Conservation (phyloP, 2,329 filamentous ascomycete genomes). For the Cladosporium sp. region DNA sequence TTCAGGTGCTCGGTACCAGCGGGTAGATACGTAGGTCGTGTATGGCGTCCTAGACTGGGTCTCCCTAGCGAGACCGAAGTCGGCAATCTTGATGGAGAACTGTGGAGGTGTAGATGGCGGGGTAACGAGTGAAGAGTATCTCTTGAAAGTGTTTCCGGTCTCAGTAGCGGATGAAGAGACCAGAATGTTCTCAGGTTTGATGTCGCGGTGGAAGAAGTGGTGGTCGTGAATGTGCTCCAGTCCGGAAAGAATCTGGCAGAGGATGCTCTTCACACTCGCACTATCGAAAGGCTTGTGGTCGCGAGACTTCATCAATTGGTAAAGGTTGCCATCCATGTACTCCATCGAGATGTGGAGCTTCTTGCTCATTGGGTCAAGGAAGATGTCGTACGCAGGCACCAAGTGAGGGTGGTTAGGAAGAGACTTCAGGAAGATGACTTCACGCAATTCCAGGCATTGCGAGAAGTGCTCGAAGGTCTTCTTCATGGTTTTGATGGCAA, state of each 20-base stretch:
- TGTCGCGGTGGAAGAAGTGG: constrained; percentile 97
- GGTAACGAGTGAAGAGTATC: constrained; percentile 90
- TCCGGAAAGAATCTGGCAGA: constrained; percentile 94
- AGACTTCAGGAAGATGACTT: constrained; percentile 93
- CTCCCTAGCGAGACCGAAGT: constrained; percentile 95
- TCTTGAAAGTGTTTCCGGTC: constrained; percentile 75
- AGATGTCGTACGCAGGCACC: constrained; percentile 96
- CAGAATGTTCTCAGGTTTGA: constrained; percentile 98
- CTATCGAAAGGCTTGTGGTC: constrained; percentile 93
- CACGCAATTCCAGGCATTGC: constrained; percentile 86
- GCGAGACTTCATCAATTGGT: constrained; percentile 96
- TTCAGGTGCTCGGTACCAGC: constrained; percentile 93
- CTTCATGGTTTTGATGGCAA: constrained; percentile 99
- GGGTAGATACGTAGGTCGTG: constrained; percentile 95
- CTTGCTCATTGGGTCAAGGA: constrained; percentile 91
- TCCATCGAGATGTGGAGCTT: constrained; percentile 99
- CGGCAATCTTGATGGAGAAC: constrained; percentile 97
- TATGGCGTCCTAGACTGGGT: constrained; percentile 95
- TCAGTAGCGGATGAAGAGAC: constrained; percentile 89
- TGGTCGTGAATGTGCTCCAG: constrained; percentile 97
- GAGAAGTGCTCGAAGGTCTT: constrained; percentile 94
- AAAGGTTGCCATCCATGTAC: constrained; percentile 99
- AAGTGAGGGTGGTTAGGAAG: constrained; percentile 84
- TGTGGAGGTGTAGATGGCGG: constrained; percentile 89
- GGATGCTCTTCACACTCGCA: constrained; percentile 90